These are phyloP conservation scores for Aegilops sharonensis DNA, from an alignment of 176 grass and related monocot species.

Conservation along the genomic window DNA sequence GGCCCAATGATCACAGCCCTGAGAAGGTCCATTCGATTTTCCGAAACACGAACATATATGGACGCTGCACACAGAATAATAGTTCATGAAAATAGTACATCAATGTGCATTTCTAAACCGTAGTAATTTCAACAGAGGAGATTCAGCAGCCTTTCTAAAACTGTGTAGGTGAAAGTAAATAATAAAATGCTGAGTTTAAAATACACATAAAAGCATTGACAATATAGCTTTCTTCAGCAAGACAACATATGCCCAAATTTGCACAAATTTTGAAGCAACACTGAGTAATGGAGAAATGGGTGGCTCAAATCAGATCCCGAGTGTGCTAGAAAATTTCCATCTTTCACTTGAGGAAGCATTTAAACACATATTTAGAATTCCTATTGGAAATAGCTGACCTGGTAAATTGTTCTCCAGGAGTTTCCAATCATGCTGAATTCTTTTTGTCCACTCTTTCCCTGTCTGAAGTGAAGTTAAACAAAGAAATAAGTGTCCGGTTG, in stretches of 20 bases:
- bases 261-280: conserved; percentile 13
- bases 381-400: conserved; percentile 38
- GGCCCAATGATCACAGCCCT: conserved; percentile 82
- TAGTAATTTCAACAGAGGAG: neutral
- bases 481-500: neutral
- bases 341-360: neutral
- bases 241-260: neutral
- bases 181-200: neutral
- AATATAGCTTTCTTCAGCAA: conserved; percentile 13
- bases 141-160: neutral
- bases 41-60: conserved; percentile 77
- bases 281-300: neutral
- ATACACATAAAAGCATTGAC: neutral
- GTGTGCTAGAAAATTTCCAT: neutral
- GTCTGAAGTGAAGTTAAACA: conserved; percentile 33
- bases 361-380: neutral
- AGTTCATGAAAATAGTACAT: neutral
- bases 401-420: conserved; percentile 83
- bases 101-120: neutral
- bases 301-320: neutral
- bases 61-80: conserved; percentile 42
- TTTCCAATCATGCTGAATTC: conserved; percentile 84
- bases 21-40: conserved; percentile 87
- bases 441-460: conserved; percentile 73
- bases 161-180: neutral